Conservation (phyloP, 768 basidiomycete genomes). For the Xerocomus potaroensis region DNA sequence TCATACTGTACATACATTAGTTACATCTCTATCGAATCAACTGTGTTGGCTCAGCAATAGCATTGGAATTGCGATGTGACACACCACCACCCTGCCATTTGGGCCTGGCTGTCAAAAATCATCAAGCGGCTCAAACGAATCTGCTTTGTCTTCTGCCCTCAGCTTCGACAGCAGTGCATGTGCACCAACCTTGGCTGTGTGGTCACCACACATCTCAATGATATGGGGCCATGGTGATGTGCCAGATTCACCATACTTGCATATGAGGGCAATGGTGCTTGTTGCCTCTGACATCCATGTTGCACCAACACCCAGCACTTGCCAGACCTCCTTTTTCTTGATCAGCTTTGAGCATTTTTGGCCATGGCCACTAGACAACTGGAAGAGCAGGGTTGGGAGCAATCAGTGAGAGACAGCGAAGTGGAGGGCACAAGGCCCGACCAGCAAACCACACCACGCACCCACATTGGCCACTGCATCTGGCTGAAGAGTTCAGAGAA, state of each 20-base stretch:
- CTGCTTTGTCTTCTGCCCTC: neutral
- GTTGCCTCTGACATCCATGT: neutral
- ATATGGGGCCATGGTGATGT: neutral
- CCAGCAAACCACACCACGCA: neutral
- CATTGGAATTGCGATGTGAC: too few relatives aligned
- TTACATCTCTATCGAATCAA: too few relatives aligned
- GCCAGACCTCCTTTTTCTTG: neutral
- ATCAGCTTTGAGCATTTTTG: neutral
- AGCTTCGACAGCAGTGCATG: neutral
- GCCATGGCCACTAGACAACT: neutral
- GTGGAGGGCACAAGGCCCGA: too few relatives aligned
- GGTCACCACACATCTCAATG: neutral
- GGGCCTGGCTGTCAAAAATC: too few relatives aligned
- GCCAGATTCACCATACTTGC: neutral
- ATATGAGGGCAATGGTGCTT: neutral
- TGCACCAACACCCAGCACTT: neutral
- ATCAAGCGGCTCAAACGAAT: too few relatives aligned
- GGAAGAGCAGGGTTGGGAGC: too few relatives aligned
- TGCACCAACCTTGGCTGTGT: neutral
- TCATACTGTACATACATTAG: too few relatives aligned
- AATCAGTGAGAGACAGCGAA: too few relatives aligned
- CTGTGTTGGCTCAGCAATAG: too few relatives aligned
- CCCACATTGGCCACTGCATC: neutral
- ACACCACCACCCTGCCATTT: too few relatives aligned
- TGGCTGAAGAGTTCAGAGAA: neutral